Evolutionary conservation across 1,284 basidiomycete species (phyloP).

Genomic region (Polyporus tsugae): DNA sequence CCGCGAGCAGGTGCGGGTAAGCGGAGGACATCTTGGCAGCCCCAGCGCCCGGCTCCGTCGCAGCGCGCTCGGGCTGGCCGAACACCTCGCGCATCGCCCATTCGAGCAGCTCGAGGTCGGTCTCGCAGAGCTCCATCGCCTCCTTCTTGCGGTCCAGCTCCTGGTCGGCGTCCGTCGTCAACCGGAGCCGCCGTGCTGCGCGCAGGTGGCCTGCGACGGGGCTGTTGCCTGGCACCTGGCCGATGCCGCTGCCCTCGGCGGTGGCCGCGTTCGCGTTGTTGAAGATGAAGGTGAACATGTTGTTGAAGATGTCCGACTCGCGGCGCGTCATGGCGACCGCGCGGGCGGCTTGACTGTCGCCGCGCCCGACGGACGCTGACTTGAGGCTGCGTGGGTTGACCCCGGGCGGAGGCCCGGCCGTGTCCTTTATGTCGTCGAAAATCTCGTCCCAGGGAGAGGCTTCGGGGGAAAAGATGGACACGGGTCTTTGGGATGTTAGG

Average conservation of each 20-base stretch:
- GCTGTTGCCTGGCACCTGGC: conserved; percentile 17
- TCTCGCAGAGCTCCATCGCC: conserved; percentile 73
- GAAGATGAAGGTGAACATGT: conserved; percentile 79
- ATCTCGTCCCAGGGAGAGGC: conserved; percentile 65
- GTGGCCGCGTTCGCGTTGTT: conserved; percentile 11
- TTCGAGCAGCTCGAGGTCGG: conserved; percentile 76
- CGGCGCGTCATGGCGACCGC: conserved; percentile 63
- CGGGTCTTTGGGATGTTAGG: conserved; percentile 14
- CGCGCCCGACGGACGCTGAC: conserved; percentile 5
- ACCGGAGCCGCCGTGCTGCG: conserved; percentile 51
- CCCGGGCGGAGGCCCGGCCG: conserved; percentile 25
- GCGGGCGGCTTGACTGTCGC: conserved; percentile 49
- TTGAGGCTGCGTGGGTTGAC: conserved; percentile 23
- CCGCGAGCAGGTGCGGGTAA: conserved; percentile 80
- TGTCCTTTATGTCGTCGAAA: conserved; percentile 52
- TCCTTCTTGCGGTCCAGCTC: conserved; percentile 81
- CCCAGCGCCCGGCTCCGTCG: background rate
- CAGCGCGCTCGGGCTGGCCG: conserved; percentile 51
- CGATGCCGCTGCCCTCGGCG: conserved; percentile 29
- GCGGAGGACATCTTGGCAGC: conserved; percentile 31
- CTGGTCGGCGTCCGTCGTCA: conserved; percentile 61
- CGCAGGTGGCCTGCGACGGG: conserved; percentile 42
- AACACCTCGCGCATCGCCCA: conserved; percentile 84
- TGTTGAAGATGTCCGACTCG: conserved; percentile 71
- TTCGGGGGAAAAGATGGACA: conserved; percentile 39